Base-by-base conservation (phyloP, 2,329 filamentous ascomycete genomes). In the Thelonectria rubi region DNA sequence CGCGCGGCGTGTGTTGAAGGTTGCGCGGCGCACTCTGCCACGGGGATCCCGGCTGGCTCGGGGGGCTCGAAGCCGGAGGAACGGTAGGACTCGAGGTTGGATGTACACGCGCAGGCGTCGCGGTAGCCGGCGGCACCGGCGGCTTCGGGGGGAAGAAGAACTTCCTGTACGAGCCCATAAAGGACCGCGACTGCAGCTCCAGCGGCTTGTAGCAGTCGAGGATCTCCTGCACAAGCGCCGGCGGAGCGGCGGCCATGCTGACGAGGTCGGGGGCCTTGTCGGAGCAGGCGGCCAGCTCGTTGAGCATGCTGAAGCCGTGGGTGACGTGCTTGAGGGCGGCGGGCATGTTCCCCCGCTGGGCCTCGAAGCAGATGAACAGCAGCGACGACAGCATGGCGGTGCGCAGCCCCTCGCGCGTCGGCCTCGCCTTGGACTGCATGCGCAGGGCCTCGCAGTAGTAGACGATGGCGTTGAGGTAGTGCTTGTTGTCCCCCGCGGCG, bases 361-460 rank as follows among this genome's bases (percentile, higher is more conserved):
- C 67, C 47, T 80, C 78, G 34, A 80, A 80, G 57, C 78, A 79
- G 40, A 80, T 76, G 42, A 80, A 80, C 0, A 80, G 61, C 3
- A 80, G 67, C 0, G 78, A 80, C 1, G 78, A 73, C 7, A 80
- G 59, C 54, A 80, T 64, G 0, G 78, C 78, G 2, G 78, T 79
- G 11, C 77, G 71, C 5, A 80, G 62, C 2, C 75, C 74, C n/a
- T 77, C 75, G 6, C 69, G 73, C 2, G 72, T 75, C 2, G 78
- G 76, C 34, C 65, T 72, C 1, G 77, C 77, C 39, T 75, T 73
- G 9, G 77, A 71, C 39, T 80, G 78, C 9, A 79, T 64, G 3
- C 77, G 76, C n/a, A 80, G 66, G 7, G 78, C 78, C 53, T 79
- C 73, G 60, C 78, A 80, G 37, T 80, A 80, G 58, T 78, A 78